Evolutionary conservation across 164 flowering plant genomes (phyloP).

Genomic region (Paratinospora sagittata): DNA sequence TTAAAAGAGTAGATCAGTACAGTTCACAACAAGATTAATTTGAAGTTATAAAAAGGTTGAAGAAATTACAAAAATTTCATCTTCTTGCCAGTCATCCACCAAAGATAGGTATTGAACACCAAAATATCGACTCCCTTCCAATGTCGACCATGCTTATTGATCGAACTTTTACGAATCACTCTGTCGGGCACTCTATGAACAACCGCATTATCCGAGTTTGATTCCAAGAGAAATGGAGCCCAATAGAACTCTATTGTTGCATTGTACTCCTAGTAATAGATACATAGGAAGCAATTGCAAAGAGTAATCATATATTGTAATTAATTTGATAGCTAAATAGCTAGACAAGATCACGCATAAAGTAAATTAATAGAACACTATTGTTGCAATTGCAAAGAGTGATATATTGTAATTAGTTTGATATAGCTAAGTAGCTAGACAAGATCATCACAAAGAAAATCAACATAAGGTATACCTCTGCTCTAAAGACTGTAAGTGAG

Average conservation of each 20-base stretch:
- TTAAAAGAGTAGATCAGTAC: not conserved
- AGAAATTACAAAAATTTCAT: conserved; percentile 53
- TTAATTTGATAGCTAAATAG: too few species aligned
- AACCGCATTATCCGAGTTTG: conserved; percentile 64
- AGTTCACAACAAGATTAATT: too few species aligned
- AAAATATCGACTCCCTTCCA: conserved; percentile 67
- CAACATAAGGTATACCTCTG: conserved; percentile 65
- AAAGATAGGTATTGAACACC: conserved; percentile 67
- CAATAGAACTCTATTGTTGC: conserved; percentile 94
- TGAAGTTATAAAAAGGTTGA: not conserved
- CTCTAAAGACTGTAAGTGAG: conserved; percentile 71
- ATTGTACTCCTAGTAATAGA: conserved; percentile 57
- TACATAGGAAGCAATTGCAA: not conserved
- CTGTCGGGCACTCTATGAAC: conserved; percentile 56
- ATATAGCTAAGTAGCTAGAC: too few species aligned
- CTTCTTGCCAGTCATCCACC: conserved; percentile 74
- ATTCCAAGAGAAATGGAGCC: conserved; percentile 94
- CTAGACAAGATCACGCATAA: too few species aligned
- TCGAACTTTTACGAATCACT: conserved; percentile 55
- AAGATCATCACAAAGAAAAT: too few species aligned
- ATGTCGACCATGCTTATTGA: conserved; percentile 49
- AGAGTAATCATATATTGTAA: too few species aligned
- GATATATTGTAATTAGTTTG: not conserved
- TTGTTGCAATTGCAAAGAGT: not conserved
- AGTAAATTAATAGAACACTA: too few species aligned